Evolutionary conservation across 371 early-diverging fungal species (phyloP).

Genomic region (Rhizopus microsporus): DNA sequence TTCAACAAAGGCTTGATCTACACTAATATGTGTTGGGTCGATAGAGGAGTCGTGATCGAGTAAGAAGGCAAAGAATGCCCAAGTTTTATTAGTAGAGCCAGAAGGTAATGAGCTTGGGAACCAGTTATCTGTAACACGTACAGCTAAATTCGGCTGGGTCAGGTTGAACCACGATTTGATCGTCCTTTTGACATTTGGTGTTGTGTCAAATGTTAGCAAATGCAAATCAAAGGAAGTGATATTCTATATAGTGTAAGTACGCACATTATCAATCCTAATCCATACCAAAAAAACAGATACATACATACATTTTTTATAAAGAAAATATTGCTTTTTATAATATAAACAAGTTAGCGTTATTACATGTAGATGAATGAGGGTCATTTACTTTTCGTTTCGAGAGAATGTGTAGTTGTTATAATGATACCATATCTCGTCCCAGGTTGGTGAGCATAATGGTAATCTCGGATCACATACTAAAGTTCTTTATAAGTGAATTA

Average conservation of each 20-base stretch:
- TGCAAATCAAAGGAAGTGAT: slow-evolving; percentile 10
- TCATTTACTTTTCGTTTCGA: slow-evolving; percentile 31
- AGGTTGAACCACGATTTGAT: slow-evolving; percentile 23
- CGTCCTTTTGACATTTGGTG: not conserved
- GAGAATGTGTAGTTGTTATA: slow-evolving; percentile 18
- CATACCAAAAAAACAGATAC: not conserved
- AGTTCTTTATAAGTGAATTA: not conserved
- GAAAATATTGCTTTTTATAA: slow-evolving; percentile 7
- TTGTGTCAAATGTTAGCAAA: not conserved
- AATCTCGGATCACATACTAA: slow-evolving; percentile 10
- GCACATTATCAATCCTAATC: no score
- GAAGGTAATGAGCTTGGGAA: slow-evolving; percentile 20
- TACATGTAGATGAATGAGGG: not conserved
- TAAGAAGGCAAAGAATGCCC: slow-evolving; percentile 19
- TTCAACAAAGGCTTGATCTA: slow-evolving; percentile 1
- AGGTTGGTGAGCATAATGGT: slow-evolving; percentile 22
- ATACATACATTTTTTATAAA: slow-evolving; percentile 18
- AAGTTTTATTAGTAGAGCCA: slow-evolving; percentile 15
- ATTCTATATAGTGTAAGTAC: not conserved
- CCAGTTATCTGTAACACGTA: slow-evolving; percentile 26
- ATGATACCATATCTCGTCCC: slow-evolving; percentile 25
- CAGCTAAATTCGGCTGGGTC: slow-evolving; percentile 1
- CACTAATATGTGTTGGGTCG: not conserved
- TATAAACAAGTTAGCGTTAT: not conserved
- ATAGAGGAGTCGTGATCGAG: not conserved